Conservation (phyloP, 768 basidiomycete genomes). For the Mrakia frigida region DNA sequence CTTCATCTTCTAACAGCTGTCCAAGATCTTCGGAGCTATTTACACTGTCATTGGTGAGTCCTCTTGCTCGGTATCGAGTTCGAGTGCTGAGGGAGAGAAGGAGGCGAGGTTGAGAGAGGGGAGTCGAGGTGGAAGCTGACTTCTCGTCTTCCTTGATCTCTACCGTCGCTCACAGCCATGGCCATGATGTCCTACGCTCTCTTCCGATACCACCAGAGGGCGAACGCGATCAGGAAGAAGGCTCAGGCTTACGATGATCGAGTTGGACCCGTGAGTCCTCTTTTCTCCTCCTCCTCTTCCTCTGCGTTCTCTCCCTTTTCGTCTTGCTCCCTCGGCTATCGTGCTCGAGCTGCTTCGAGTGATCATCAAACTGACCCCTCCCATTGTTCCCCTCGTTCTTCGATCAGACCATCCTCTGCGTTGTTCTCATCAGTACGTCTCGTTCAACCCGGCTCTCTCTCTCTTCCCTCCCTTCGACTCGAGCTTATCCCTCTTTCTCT, state of each 20-base stretch:
- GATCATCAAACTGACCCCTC: background rate
- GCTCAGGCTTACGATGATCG: slow-evolving; percentile 95
- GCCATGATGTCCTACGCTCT: slow-evolving; percentile 95
- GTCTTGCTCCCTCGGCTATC: background rate
- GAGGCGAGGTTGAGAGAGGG: background rate
- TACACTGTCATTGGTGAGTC: slow-evolving; percentile 31
- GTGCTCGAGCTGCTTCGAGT: background rate
- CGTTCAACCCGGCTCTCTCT: background rate
- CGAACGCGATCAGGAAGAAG: slow-evolving; percentile 80
- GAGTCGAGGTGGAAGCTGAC: slow-evolving; percentile 28
- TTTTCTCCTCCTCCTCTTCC: slow-evolving; percentile 26
- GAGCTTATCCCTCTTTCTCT: background rate
- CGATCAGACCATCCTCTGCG: slow-evolving; percentile 69
- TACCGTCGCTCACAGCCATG: slow-evolving; percentile 59
- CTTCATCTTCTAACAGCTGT: slow-evolving; percentile 9
- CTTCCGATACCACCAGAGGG: slow-evolving; percentile 94
- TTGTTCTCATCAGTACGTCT: slow-evolving; percentile 65
- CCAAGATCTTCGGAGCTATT: slow-evolving; percentile 33
- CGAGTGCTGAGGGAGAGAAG: background rate
- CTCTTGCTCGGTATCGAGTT: background rate
- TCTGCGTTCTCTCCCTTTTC: background rate
- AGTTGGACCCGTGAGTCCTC: slow-evolving; percentile 74
- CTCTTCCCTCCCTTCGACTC: slow-evolving; percentile 36
- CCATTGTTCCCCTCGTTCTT: background rate
- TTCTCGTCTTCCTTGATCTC: background rate